Base-by-base conservation (phyloP, 2,329 filamentous ascomycete species). In the Annulohypoxylon truncatum region DNA sequence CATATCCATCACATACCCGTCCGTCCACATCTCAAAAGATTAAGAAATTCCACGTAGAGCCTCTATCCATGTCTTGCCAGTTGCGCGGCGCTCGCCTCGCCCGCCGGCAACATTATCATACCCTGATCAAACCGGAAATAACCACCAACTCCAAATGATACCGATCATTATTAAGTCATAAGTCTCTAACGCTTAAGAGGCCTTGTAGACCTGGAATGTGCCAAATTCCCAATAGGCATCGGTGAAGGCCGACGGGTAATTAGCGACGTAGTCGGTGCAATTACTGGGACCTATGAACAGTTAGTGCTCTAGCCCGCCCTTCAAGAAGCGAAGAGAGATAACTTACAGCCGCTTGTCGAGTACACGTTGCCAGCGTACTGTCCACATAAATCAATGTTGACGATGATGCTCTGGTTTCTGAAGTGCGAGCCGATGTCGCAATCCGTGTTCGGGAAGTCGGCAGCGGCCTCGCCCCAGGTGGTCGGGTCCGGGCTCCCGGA, bases 211-310 rank as follows among this genome's bases (percentile, higher is more conserved):
- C 66, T 85, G 79, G 68, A 91, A 89, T 8, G 79, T 76, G 1
- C 83, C 85, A 78, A 91, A 89, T 77, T 87, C 87, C 90, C 86
- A 92, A 74, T 83, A 92, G 1, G 86, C 89, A 72, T 86, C 82
- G 44, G 78, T 81, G 75, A 88, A 91, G 1, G 78, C 84, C 18
- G 74, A 77, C 18, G 84, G 87, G 69, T 87, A 84, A 57, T 84
- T 85, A 4, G 87, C 83, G 6, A 90, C 88, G 66, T 82, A 86
- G 52, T 86, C 82, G 2, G 80, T 80, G 72, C 89, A 91, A 59
- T 82, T 88, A 20, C 81, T 82, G 0, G 87, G 82, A 71, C 86
- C 82, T 84, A 20, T 28, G 38, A 33, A 28, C 12, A 29, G 12
- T 63, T 54, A 66, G 66, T 26, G 38, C 40, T 13, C 1, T 3